Evolutionary conservation across 208 protist species (phyloP).

Genomic region (Leishmania lainsoni): DNA sequence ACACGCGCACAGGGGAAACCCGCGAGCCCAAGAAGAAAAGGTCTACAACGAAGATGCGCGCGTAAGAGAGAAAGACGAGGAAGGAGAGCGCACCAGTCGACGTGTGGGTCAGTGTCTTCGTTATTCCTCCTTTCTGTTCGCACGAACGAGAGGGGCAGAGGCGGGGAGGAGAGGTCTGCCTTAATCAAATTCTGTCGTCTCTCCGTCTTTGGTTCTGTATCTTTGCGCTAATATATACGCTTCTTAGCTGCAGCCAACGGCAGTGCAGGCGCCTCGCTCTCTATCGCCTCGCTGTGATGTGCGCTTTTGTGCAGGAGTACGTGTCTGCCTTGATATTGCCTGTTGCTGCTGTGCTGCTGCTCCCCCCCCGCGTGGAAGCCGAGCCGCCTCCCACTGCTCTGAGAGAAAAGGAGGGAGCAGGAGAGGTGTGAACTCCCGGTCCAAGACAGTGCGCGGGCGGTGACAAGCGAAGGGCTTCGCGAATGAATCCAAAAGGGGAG

Average conservation of each 20-base stretch:
- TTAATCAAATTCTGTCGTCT: background rate
- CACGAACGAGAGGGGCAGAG: background rate
- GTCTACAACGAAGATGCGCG: background rate
- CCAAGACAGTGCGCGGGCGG: background rate
- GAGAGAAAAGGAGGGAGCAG: background rate
- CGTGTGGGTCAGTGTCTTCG: background rate
- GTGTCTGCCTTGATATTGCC: background rate
- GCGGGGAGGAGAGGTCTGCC: background rate
- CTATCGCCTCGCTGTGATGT: background rate
- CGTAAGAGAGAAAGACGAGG: background rate
- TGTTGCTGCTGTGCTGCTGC: background rate
- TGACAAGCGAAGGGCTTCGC: background rate
- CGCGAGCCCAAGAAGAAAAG: background rate
- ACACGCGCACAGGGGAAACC: background rate
- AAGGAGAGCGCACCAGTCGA: background rate
- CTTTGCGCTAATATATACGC: too few relatives aligned
- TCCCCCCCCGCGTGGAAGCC: background rate
- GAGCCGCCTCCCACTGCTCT: background rate
- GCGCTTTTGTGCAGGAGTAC: background rate
- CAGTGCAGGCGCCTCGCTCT: background rate
- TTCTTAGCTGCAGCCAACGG: background rate
- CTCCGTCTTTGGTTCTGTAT: background rate
- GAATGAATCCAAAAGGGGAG: too few relatives aligned
- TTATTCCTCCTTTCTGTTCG: background rate
- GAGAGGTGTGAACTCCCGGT: background rate